Evolutionary conservation across 805 yeast species (phyloP).

Genomic region (Candida sakaeoensis): DNA sequence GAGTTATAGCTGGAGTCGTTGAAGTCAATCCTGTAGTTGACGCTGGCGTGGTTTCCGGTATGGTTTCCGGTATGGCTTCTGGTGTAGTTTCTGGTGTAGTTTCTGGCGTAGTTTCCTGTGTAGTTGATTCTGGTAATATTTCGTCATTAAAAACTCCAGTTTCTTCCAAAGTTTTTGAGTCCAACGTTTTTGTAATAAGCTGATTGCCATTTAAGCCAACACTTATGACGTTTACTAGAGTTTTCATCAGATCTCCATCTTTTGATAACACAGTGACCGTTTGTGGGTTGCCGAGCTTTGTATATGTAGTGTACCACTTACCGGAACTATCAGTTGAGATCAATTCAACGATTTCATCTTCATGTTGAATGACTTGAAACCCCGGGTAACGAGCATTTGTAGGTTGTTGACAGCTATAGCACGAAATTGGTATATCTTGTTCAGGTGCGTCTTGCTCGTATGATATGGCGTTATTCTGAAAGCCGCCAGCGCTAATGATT

Average conservation of each 20-base stretch:
- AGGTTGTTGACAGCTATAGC: neutral
- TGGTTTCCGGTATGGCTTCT: neutral
- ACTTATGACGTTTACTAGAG: neutral
- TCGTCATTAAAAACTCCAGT: no score
- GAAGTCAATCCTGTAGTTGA: no score
- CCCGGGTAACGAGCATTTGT: neutral
- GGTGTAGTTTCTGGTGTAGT: neutral
- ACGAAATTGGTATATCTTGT: neutral
- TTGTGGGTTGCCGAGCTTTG: neutral
- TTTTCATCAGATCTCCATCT: neutral
- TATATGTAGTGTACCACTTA: neutral
- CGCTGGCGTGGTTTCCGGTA: no score
- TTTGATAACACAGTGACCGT: neutral
- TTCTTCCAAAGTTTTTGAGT: neutral
- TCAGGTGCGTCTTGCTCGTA: neutral
- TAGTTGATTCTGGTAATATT: no score
- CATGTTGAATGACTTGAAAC: neutral
- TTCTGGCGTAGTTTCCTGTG: neutral
- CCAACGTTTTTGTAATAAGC: neutral
- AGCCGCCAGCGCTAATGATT: neutral
- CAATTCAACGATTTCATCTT: neutral
- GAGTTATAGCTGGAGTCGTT: no score
- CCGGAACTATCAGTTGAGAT: neutral
- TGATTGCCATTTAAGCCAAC: constrained; percentile 1
- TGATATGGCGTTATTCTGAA: neutral